These are phyloP conservation scores for Penicillium mononematosum DNA, from an alignment of 495 filamentous ascomycete species.

Conservation along the genomic window DNA sequence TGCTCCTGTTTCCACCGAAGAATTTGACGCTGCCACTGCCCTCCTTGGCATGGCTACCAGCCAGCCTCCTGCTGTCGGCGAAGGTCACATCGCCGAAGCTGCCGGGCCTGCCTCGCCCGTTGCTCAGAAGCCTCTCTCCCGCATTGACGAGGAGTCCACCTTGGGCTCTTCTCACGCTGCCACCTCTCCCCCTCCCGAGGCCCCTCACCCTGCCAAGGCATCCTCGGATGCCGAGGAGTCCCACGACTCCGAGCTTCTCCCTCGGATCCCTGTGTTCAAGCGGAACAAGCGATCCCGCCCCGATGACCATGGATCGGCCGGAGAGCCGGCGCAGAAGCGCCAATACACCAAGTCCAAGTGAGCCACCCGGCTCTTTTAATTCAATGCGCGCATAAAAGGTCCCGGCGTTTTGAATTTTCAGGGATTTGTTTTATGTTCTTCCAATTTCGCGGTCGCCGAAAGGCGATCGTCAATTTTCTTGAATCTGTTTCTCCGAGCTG, in stretches of 20 bases:
- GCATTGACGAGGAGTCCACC: constrained; percentile 6
- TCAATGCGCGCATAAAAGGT: constrained; percentile 5
- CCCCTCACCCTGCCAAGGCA: background rate
- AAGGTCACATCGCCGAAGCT: background rate
- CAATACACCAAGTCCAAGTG: constrained; percentile 16
- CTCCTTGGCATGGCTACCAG: constrained; percentile 14
- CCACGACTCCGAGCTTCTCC: background rate
- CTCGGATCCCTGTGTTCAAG: constrained; percentile 9
- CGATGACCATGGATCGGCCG: constrained; percentile 1
- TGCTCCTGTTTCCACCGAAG: constrained; percentile 1
- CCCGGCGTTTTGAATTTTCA: constrained; percentile 1
- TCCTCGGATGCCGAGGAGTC: constrained; percentile 1
- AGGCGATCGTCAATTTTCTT: background rate
- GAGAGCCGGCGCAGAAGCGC: constrained; percentile 20
- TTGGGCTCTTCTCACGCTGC: constrained; percentile 11
- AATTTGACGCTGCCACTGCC: constrained; percentile 20
- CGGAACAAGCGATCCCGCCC: constrained; percentile 17
- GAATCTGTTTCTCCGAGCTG: constrained; percentile 1
- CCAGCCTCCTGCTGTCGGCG: background rate
- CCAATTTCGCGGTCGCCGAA: background rate
- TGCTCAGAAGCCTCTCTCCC: constrained; percentile 8
- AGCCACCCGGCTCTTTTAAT: constrained; percentile 1
- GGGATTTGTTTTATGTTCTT: background rate
- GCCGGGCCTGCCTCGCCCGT: constrained; percentile 5
- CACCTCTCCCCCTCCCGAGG: background rate